Conservation (phyloP, 1,284 basidiomycete genomes). For the Veloporphyrellus conicus region DNA sequence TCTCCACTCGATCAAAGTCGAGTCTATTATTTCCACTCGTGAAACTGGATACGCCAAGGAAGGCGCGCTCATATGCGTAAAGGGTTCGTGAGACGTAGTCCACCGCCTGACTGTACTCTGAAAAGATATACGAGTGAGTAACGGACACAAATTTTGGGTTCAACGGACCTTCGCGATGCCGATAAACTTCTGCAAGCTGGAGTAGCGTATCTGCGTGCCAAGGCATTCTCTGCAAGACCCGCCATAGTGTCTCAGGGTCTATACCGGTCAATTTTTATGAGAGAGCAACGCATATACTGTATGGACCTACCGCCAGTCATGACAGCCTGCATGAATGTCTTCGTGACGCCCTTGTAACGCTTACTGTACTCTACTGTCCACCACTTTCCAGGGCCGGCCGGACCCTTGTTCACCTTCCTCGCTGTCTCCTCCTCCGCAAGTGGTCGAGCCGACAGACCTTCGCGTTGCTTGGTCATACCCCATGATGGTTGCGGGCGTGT, state of each 20-base stretch:
- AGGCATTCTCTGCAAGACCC: constrained; percentile 53
- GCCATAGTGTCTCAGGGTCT: constrained; percentile 69
- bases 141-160: background rate
- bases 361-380: constrained; percentile 85
- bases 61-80: constrained; percentile 84
- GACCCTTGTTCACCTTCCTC: constrained; percentile 41
- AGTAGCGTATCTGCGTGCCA: constrained; percentile 91
- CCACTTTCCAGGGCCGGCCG: constrained; percentile 61
- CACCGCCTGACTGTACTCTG: constrained; percentile 78
- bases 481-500: constrained; percentile 60
- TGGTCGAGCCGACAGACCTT: constrained; percentile 64
- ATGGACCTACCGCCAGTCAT: constrained; percentile 67
- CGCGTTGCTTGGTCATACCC: constrained; percentile 59
- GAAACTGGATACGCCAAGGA: constrained; percentile 80
- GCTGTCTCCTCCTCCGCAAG: constrained; percentile 55
- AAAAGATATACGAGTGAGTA: background rate
- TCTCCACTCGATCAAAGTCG: constrained; percentile 83
- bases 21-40: constrained; percentile 74
- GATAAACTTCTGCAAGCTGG: constrained; percentile 80
- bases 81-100: constrained; percentile 84
- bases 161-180: constrained; percentile 73
- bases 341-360: constrained; percentile 75
- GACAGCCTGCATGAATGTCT: constrained; percentile 76
- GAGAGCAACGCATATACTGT: background rate
- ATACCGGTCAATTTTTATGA: background rate